Base-by-base conservation (phyloP, 176 grass and related monocot genomes). In the Poa annua region DNA sequence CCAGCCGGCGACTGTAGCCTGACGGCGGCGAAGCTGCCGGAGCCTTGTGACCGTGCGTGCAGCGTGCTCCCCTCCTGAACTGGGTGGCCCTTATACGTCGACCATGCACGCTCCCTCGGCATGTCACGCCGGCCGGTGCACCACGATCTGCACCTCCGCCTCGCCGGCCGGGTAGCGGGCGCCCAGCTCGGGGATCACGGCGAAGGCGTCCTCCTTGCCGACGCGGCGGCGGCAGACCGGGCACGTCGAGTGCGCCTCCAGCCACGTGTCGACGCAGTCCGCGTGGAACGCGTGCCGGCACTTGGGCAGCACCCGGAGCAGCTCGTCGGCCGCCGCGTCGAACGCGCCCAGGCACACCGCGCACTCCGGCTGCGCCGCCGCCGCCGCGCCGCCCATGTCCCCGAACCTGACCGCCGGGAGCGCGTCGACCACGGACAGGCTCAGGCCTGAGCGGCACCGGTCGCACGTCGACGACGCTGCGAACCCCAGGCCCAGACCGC, bases 251-350 rank as follows among this genome's bases (percentile, higher is more conserved):
- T 65, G 80, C 76, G 55, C 61, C 54, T 45, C 12, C 21, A 92
- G 77, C 91, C 91, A 89, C 54, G 24, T 54, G 66, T 89, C 91
- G 64, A 92, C 49, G 72, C 91, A 92, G 11, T 51, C 84, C 21
- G 74, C 68, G 81, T 92, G 91, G 84, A 87, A 89, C 71, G 44
- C 63, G 71, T 92, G 91, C 7, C 19, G 48, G 84, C 87, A 92
- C 45, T 22, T 21, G 4, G 91, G 84, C 55, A 92, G 65, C 26
- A 89, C 87, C 19, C 90, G 84, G 70, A 89, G 55, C 36, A 81
- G 62, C 84, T 87, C 90, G n/a, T 50, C 70, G 14, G 70, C 45
- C 3, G 69, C 87, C 4, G 80, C 70, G 76, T 71, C 47, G 80
- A 89, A 87, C 66, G 72, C 4, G 44, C 41, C 84, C 5, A 84